Percentiles rank a stretch among this genome's conserved stretches.
Conservation (phyloP, 1,139 yeast species). For the Barnettozyma hawaiiensis region DNA sequence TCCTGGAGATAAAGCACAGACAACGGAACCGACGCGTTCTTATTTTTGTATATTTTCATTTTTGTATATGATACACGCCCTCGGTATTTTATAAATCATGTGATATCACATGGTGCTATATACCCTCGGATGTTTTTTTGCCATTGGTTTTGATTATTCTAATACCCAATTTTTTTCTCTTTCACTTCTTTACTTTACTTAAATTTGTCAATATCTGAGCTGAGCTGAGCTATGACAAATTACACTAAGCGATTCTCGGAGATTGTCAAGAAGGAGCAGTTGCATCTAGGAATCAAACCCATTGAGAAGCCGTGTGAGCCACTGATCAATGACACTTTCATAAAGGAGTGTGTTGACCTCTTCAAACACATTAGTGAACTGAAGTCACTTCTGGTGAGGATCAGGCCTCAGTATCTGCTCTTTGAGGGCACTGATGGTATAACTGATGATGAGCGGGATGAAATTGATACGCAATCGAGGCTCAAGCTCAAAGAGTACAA, state of each 20-base stretch:
- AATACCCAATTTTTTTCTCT: too few relatives aligned
- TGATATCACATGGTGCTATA: neutral
- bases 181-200: too few relatives aligned
- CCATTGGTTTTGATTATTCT: too few relatives aligned
- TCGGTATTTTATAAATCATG: neutral
- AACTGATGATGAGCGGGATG: slow-evolving; percentile 44
- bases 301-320: neutral
- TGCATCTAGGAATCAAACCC: slow-evolving; percentile 16
- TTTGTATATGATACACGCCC: neutral
- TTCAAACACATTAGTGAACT: slow-evolving; percentile 35
- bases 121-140: too few relatives aligned
- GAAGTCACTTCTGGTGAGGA: slow-evolving; percentile 34
- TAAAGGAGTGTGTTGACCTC: slow-evolving; percentile 44
- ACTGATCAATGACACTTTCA: slow-evolving; percentile 43
- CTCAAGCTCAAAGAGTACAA: slow-evolving; percentile 44
- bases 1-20: too few relatives aligned
- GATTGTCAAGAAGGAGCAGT: slow-evolving; percentile 41
- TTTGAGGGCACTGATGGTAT: slow-evolving; percentile 23
- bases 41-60: too few relatives aligned
- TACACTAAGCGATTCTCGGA: slow-evolving; percentile 47
- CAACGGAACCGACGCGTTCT: neutral
- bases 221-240: slow-evolving; percentile 44
- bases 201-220: neutral
- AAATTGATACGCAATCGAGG: slow-evolving; percentile 50
- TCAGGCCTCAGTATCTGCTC: slow-evolving; percentile 42